These are phyloP conservation scores for Fraxinus nigra DNA, from an alignment of 305 asterid species.

Conservation along the genomic window DNA sequence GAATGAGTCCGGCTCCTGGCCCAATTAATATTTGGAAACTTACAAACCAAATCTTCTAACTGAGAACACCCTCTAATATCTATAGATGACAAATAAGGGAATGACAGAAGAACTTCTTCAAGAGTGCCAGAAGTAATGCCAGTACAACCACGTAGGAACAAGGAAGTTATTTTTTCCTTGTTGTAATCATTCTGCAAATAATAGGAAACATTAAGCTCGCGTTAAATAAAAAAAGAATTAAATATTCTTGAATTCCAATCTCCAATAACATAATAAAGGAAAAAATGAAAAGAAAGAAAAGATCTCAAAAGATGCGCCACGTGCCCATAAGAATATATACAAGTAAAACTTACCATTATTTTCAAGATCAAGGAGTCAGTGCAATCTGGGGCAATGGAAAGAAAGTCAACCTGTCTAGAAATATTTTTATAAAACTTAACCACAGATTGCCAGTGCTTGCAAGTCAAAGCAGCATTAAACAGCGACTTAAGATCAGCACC, in stretches of 20 bases:
- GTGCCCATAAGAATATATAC: neutral
- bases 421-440: slow-evolving; percentile 58
- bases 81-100: slow-evolving; percentile 57
- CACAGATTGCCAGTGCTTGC: slow-evolving; percentile 89
- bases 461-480: slow-evolving; percentile 67
- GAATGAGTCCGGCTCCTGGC: slow-evolving; percentile 47
- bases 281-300: neutral
- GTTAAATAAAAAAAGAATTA: slow-evolving; percentile 18
- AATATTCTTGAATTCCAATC: slow-evolving; percentile 10
- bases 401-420: slow-evolving; percentile 72
- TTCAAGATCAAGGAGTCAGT: slow-evolving; percentile 57
- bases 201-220: slow-evolving; percentile 22
- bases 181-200: slow-evolving; percentile 76
- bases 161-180: slow-evolving; percentile 67
- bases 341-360: slow-evolving; percentile 60
- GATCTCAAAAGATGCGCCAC: neutral
- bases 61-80: slow-evolving; percentile 95
- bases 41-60: slow-evolving; percentile 71
- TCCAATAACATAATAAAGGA: neutral
- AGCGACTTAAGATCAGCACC: slow-evolving; percentile 82
- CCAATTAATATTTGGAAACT: slow-evolving; percentile 85
- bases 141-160: slow-evolving; percentile 78
- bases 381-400: slow-evolving; percentile 60
- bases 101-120: slow-evolving; percentile 73
- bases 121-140: slow-evolving; percentile 65